Percentiles rank a stretch among this genome's conserved stretches.
Conservation (phyloP, 768 basidiomycete species). For the Russula lepida region DNA sequence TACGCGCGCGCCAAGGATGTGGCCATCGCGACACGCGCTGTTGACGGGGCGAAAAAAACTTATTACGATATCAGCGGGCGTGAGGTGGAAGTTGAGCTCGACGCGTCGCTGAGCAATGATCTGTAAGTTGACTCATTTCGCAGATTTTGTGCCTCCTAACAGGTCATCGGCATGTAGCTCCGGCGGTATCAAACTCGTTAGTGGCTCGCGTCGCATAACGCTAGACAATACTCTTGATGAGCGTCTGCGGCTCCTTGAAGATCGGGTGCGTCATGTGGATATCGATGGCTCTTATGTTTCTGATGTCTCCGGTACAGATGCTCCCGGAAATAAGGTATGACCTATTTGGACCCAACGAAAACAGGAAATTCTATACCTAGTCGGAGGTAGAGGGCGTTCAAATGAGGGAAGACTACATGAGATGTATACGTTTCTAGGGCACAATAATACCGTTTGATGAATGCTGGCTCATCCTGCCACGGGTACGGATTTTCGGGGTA, state of each 20-base stretch:
- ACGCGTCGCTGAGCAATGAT: slow-evolving; percentile 56
- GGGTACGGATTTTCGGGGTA: too few relatives aligned
- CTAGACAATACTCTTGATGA: slow-evolving; percentile 95
- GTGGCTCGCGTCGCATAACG: slow-evolving; percentile 67
- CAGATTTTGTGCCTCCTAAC: not conserved
- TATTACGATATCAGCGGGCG: slow-evolving; percentile 78
- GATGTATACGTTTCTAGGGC: not conserved
- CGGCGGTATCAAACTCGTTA: slow-evolving; percentile 76
- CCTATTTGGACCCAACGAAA: slow-evolving; percentile 83
- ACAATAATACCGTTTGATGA: not conserved
- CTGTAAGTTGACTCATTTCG: slow-evolving; percentile 36
- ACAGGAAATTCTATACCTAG: slow-evolving; percentile 83
- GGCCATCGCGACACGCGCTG: slow-evolving; percentile 51
- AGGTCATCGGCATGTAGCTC: slow-evolving; percentile 39
- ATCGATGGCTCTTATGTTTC: not conserved
- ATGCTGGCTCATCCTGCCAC: not conserved
- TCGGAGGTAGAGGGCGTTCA: not conserved
- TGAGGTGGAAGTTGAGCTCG: slow-evolving; percentile 48
- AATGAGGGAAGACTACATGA: not conserved
- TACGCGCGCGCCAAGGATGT: slow-evolving; percentile 61
- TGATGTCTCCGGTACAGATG: slow-evolving; percentile 51
- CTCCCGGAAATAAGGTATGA: slow-evolving; percentile 87
- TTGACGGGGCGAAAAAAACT: slow-evolving; percentile 48
- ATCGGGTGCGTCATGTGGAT: slow-evolving; percentile 49
- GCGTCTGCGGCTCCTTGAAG: slow-evolving; percentile 79